phyloP scores from a whole-genome alignment of 2,329 filamentous ascomycete genomes.

The Trichophyton benhamiae region DNA sequence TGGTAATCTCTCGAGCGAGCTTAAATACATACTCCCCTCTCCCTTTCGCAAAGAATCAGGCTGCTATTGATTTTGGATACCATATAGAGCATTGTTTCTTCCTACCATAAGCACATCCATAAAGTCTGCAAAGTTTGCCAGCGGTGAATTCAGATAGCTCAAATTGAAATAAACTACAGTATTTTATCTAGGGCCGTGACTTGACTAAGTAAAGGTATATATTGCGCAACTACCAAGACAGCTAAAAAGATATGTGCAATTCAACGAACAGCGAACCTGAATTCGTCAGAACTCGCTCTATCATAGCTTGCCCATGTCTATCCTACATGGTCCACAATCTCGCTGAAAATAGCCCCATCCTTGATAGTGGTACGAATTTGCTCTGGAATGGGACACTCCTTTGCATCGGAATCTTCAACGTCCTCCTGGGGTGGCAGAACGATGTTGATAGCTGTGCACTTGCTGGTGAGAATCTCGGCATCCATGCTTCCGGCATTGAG shows the following conservation, averaged over 20 bases:
- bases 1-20: not conserved
- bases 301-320: not conserved
- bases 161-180: not conserved
- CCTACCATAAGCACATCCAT: not conserved
- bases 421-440: conserved; percentile 59
- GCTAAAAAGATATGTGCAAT: not conserved
- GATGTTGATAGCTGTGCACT: conserved; percentile 75
- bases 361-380: conserved; percentile 76
- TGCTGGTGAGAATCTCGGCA: conserved; percentile 81
- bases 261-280: not conserved
- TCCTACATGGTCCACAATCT: conserved; percentile 86
- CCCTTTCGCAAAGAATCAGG: not conserved
- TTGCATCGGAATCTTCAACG: conserved; percentile 64
- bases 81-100: not conserved
- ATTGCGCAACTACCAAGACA: not conserved
- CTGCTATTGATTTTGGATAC: not conserved
- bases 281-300: not conserved
- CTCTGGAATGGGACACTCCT: conserved; percentile 74
- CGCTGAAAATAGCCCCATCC: conserved; percentile 66
- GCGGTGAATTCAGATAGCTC: not conserved
- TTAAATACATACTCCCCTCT: not conserved
- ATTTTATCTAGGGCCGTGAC: not conserved
- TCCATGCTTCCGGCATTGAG: conserved; percentile 64
- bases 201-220: not conserved
- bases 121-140: too few species aligned